phyloP scores from a whole-genome alignment of 2,329 filamentous ascomycete genomes.

The Ceratocystis variospora region DNA sequence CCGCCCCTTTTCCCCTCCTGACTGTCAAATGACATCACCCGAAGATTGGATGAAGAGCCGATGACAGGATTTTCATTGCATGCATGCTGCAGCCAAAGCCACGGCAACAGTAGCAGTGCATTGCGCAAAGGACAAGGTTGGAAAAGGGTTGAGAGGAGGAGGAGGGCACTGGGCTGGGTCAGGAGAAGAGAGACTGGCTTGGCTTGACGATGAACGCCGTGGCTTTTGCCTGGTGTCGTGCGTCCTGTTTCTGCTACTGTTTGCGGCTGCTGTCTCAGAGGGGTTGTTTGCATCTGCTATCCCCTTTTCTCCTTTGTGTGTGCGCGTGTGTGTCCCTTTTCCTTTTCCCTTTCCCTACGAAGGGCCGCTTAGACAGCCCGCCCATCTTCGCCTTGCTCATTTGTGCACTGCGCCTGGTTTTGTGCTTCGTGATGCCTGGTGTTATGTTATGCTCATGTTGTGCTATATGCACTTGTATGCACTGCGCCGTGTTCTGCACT shows the following conservation, averaged over 20 bases:
- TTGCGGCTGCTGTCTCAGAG: too few species aligned
- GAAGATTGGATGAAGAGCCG: background rate
- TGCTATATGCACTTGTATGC: background rate
- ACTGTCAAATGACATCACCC: background rate
- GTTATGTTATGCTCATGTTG: background rate
- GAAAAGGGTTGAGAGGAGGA: background rate
- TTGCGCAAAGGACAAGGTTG: background rate
- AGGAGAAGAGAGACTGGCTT: background rate
- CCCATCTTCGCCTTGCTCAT: too few species aligned
- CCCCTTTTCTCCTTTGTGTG: too few species aligned
- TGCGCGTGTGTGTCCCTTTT: too few species aligned
- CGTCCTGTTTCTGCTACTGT: too few species aligned
- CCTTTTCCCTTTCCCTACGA: too few species aligned
- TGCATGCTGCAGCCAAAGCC: background rate
- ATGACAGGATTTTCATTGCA: slow-evolving; percentile 4
- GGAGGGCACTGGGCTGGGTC: background rate
- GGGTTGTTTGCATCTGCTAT: too few species aligned
- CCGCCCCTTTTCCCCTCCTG: background rate
- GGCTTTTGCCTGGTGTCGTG: too few species aligned
- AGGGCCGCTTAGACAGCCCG: too few species aligned
- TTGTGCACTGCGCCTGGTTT: background rate
- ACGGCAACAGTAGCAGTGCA: background rate
- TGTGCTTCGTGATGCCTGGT: background rate
- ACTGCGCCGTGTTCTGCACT: background rate
- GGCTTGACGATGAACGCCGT: background rate